Evolutionary conservation across 2,329 filamentous ascomycete species (phyloP).

Genomic region (Diaporthe australafricana): DNA sequence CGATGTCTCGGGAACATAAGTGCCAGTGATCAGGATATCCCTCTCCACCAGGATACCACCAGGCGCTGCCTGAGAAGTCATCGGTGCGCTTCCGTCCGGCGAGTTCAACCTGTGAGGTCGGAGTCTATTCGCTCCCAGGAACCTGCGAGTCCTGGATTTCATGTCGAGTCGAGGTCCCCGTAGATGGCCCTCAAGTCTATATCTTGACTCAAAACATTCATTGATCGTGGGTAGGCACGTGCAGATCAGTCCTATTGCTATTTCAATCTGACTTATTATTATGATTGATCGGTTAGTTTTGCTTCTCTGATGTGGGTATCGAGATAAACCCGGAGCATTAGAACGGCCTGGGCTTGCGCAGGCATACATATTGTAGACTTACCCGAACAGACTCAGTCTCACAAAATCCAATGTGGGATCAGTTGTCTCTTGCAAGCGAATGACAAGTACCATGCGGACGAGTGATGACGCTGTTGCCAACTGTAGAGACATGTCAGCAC

Average conservation of each 20-base stretch:
- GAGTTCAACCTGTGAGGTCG: background rate
- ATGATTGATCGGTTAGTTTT: background rate
- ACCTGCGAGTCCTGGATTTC: background rate
- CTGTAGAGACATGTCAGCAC: background rate
- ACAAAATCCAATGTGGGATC: background rate
- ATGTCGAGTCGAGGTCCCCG: background rate
- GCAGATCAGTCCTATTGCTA: background rate
- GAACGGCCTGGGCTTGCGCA: fast-evolving
- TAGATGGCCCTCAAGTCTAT: background rate
- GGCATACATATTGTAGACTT: background rate
- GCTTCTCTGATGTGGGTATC: background rate
- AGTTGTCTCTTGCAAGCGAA: background rate
- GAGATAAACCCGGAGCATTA: too few species aligned
- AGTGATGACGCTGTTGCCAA: background rate
- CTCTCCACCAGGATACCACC: background rate
- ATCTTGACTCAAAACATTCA: background rate
- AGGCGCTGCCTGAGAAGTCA: background rate
- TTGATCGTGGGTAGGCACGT: background rate
- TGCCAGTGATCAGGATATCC: background rate
- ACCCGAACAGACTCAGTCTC: background rate
- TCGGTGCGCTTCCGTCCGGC: background rate
- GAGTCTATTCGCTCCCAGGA: background rate
- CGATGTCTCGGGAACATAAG: background rate
- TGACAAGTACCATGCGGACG: conserved; percentile 9
- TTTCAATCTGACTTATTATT: background rate